Evolutionary conservation across 106 monocot genomes (phyloP).

Genomic region (Dendrobium catenatum): DNA sequence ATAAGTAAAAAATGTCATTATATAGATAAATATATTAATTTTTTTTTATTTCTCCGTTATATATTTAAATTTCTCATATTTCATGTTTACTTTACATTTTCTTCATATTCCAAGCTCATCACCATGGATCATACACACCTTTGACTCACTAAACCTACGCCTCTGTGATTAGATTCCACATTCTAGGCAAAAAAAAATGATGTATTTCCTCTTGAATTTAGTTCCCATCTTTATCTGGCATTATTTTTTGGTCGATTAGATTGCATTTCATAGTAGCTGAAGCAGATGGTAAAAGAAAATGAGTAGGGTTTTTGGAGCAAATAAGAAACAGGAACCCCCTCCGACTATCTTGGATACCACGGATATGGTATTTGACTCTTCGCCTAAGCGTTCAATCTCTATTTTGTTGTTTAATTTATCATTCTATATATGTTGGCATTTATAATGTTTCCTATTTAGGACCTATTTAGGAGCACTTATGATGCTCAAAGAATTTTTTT

Average conservation of each 20-base stretch:
- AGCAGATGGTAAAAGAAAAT: conserved; percentile 17
- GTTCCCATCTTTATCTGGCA: neutral
- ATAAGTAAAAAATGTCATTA: no score
- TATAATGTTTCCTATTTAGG: neutral
- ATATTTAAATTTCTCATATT: no score
- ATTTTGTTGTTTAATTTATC: no score
- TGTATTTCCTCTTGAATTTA: neutral
- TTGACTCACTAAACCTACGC: neutral
- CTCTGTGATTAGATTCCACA: neutral
- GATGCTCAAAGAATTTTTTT: neutral
- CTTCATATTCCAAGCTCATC: no score
- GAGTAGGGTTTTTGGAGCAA: conserved; percentile 72
- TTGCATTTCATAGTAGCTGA: neutral
- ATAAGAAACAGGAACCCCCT: conserved; percentile 79
- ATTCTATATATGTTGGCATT: neutral
- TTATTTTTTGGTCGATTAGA: neutral
- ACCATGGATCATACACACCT: no score
- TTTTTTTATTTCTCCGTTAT: no score
- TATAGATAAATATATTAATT: no score
- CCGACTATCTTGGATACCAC: conserved; percentile 56
- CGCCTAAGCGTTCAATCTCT: no score
- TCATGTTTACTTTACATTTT: no score
- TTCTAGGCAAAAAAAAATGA: neutral
- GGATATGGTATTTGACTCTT: conserved; percentile 33
- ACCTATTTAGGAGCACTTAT: neutral